phyloP scores from a whole-genome alignment of 2,329 filamentous ascomycete genomes.

The Fusarium sp. region DNA sequence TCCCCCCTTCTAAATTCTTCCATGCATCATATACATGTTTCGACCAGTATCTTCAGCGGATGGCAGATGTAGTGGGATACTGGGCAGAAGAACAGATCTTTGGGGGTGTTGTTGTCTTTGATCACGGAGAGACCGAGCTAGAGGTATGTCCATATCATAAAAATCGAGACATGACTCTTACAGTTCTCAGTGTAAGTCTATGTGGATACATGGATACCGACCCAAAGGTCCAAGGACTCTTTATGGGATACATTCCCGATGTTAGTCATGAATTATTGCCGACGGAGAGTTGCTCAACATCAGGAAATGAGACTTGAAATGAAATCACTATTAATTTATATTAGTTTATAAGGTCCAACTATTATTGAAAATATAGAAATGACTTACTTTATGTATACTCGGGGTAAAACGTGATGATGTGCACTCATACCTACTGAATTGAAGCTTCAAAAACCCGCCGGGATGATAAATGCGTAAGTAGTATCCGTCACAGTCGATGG shows the following conservation, averaged over 20 bases:
- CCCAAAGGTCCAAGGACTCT: background rate
- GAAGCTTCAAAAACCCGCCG: constrained; percentile 30
- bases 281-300: background rate
- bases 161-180: too few species aligned
- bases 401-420: background rate
- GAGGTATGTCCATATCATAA: too few species aligned
- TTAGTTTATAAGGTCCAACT: too few species aligned
- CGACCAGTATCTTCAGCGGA: background rate
- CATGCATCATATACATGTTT: background rate
- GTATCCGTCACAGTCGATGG: constrained; percentile 43
- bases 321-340: background rate
- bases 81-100: background rate
- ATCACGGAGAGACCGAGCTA: background rate
- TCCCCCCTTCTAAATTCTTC: background rate
- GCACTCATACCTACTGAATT: background rate
- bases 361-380: background rate
- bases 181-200: constrained; percentile 4
- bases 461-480: constrained; percentile 43
- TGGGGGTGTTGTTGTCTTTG: background rate
- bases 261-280: background rate
- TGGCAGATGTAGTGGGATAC: background rate
- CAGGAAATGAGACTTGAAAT: background rate
- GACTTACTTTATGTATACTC: background rate
- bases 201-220: background rate
- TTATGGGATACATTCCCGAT: constrained; percentile 1